Evolutionary conservation across 257 asterid genomes (phyloP).

Genomic region (Przewalskia tangutica): DNA sequence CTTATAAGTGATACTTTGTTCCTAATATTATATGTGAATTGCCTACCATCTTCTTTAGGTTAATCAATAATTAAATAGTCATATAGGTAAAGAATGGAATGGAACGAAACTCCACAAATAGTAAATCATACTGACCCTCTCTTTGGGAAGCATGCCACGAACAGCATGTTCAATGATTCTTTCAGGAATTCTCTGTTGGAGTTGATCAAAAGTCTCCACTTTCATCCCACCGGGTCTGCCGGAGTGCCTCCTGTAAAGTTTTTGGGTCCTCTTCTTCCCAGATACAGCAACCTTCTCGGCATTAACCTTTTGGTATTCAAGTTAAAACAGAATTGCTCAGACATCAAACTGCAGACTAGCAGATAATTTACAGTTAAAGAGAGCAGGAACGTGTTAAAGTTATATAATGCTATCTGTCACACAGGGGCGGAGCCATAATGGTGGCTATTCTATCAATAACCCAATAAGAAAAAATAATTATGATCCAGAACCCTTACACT

Average conservation of each 20-base stretch:
- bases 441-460: too few relatives aligned
- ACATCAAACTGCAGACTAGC: not conserved
- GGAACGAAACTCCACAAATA: not conserved
- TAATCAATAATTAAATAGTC: not conserved
- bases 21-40: not conserved
- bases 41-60: not conserved
- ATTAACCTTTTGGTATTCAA: constrained; percentile 40
- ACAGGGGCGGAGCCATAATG: too few relatives aligned
- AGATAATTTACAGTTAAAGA: not conserved
- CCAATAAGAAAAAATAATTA: too few relatives aligned
- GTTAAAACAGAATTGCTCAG: constrained; percentile 6
- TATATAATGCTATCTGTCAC: too few relatives aligned
- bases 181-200: constrained; percentile 83
- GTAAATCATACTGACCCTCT: constrained; percentile 47
- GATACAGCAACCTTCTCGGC: constrained; percentile 94
- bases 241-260: constrained; percentile 83
- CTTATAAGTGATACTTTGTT: not conserved
- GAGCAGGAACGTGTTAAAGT: not conserved
- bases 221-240: constrained; percentile 98
- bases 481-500: too few relatives aligned
- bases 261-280: constrained; percentile 85
- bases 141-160: constrained; percentile 99
- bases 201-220: constrained; percentile 91
- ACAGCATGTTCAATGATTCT: constrained; percentile 96
- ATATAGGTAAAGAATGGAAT: not conserved